phyloP scores from a whole-genome alignment of 164 flowering plant genomes.

The Berberis thunbergii region DNA sequence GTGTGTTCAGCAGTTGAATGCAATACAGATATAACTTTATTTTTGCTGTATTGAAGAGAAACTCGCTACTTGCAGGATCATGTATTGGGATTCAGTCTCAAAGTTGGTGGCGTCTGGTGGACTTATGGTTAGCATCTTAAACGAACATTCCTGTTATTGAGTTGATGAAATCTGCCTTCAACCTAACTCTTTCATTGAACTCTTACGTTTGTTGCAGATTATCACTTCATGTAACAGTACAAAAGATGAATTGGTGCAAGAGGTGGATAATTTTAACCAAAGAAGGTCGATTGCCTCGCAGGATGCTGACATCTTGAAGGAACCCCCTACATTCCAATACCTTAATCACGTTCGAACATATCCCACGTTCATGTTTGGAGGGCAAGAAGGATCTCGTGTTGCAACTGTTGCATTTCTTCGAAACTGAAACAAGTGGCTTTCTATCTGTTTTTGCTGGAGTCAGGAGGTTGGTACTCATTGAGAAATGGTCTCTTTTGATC shows the following conservation, averaged over 20 bases:
- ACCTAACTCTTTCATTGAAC: not conserved
- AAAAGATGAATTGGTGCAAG: conserved; percentile 88
- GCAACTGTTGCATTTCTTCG: conserved; percentile 88
- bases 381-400: conserved; percentile 87
- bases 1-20: too few species aligned
- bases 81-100: conserved; percentile 92
- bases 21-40: too few species aligned
- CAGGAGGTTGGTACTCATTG: not conserved
- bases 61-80: conserved; percentile 41
- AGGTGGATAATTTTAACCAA: conserved; percentile 64
- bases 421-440: conserved; percentile 16
- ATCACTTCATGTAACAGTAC: conserved; percentile 90
- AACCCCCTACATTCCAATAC: conserved; percentile 38
- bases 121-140: conserved; percentile 44
- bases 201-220: conserved; percentile 32
- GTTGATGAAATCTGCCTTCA: too few species aligned
- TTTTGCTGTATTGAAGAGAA: too few species aligned
- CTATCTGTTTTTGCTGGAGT: not conserved
- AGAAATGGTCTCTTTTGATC: not conserved
- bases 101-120: conserved; percentile 85
- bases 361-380: conserved; percentile 94
- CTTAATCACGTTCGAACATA: conserved; percentile 72
- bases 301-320: conserved; percentile 21
- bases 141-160: not conserved
- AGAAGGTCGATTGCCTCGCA: conserved; percentile 29